Conservation (phyloP, 768 basidiomycete species). For the Suillus bovinus region DNA sequence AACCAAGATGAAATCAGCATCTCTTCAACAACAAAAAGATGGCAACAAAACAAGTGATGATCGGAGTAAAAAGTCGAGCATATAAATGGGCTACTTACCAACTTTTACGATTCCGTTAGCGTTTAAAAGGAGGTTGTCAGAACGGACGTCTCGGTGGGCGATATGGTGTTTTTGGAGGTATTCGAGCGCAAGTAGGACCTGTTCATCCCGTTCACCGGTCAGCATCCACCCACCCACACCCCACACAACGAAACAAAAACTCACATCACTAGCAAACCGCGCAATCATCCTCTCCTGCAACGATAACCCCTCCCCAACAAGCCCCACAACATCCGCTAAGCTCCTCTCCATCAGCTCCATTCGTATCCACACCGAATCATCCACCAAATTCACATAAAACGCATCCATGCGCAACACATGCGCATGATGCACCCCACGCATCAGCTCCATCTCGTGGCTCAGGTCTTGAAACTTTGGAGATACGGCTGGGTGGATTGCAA, state of each 20-base stretch:
- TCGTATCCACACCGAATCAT: constrained; percentile 71
- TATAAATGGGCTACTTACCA: constrained; percentile 42
- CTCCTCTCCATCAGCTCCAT: constrained; percentile 93
- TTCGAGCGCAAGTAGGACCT: constrained; percentile 68
- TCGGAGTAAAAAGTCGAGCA: neutral
- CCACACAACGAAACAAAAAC: constrained; percentile 28
- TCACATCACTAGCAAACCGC: constrained; percentile 74
- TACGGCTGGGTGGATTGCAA: constrained; percentile 33
- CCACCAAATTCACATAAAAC: constrained; percentile 63
- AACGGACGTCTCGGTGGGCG: constrained; percentile 82
- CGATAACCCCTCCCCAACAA: constrained; percentile 61
- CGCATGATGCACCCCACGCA: constrained; percentile 57
- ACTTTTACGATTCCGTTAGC: constrained; percentile 71
- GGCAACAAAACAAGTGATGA: constrained; percentile 1
- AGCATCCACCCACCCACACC: neutral
- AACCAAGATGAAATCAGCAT: constrained; percentile 7
- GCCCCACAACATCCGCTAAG: constrained; percentile 74
- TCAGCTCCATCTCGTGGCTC: constrained; percentile 56
- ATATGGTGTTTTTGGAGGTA: constrained; percentile 66
- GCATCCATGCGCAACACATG: constrained; percentile 69
- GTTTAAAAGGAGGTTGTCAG: constrained; percentile 80
- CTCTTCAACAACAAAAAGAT: neutral
- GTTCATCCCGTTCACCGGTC: neutral
- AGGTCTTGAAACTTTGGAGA: constrained; percentile 66
- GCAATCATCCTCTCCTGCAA: constrained; percentile 71